These are phyloP conservation scores for Soucietia sequanensis DNA, from an alignment of 805 yeast species.

Conservation along the genomic window DNA sequence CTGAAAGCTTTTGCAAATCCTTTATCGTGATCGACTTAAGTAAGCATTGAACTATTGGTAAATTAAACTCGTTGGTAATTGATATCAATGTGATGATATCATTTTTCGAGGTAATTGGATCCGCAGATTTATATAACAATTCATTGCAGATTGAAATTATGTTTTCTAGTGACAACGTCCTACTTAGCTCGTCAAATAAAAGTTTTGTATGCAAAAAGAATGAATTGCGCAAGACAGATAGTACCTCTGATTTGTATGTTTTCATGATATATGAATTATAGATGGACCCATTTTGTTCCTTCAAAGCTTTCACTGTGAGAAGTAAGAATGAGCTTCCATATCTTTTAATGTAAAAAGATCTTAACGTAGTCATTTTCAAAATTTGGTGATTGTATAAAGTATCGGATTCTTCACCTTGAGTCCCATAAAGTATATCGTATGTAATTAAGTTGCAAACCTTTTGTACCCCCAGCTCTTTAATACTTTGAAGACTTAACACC, in stretches of 20 bases:
- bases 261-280: constrained; percentile 5
- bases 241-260: constrained; percentile 7
- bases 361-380: constrained; percentile 11
- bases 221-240: constrained; percentile 10
- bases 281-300: constrained; percentile 3
- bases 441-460: constrained; percentile 5
- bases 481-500: constrained; percentile 9
- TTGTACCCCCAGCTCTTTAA: not conserved
- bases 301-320: constrained; percentile 11
- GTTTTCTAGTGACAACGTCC: constrained; percentile 14
- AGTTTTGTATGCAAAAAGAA: constrained; percentile 17
- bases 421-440: constrained; percentile 10
- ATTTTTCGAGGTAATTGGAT: not conserved
- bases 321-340: constrained; percentile 10
- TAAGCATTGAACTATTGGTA: constrained; percentile 32
- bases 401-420: not conserved
- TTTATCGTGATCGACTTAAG: constrained; percentile 17
- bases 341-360: constrained; percentile 11
- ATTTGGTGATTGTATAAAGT: constrained; percentile 9
- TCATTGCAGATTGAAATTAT: constrained; percentile 17
- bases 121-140: constrained; percentile 6
- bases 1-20: constrained; percentile 10
- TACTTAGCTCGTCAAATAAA: constrained; percentile 19
- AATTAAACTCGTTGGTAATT: constrained; percentile 31
- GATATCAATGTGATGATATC: constrained; percentile 16